Percentiles rank a stretch among this genome's conserved stretches.
phyloP scores from a whole-genome alignment of 305 asterid species.

The Lippia alba region DNA sequence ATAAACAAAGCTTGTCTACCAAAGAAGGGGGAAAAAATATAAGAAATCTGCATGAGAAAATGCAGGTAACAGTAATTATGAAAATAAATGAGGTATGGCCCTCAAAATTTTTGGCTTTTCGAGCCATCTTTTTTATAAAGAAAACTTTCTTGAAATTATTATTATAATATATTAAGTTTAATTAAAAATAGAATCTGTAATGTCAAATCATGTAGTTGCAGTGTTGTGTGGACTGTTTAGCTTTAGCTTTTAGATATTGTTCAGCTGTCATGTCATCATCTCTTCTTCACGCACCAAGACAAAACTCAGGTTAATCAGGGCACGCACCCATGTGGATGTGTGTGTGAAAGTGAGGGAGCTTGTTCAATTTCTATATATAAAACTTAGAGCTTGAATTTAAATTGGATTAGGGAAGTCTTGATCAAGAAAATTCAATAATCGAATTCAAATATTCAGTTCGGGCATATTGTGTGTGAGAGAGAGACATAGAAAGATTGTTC shows the following conservation, averaged over 20 bases:
- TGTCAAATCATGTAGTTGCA: slow-evolving; percentile 76
- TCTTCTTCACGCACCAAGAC: not conserved
- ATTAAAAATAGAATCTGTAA: slow-evolving; percentile 67
- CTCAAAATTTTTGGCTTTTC: slow-evolving; percentile 13
- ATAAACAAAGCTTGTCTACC: too few species aligned
- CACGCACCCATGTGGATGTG: not conserved
- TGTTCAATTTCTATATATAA: too few species aligned
- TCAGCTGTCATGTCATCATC: slow-evolving; percentile 37
- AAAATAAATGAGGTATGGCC: not conserved
- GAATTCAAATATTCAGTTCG: too few species aligned
- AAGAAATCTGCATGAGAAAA: slow-evolving; percentile 11
- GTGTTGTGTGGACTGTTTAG: slow-evolving; percentile 35
- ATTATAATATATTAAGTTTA: not conserved
- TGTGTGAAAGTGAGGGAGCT: not conserved
- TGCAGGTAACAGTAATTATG: not conserved
- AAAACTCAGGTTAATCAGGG: not conserved
- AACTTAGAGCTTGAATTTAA: too few species aligned
- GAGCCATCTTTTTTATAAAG: slow-evolving; percentile 23
- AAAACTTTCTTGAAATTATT: slow-evolving; percentile 14
- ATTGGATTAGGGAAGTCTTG: too few species aligned
- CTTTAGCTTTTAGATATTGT: slow-evolving; percentile 28
- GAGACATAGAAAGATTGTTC: too few species aligned
- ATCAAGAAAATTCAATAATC: too few species aligned
- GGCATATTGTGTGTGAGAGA: too few species aligned
- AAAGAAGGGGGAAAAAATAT: not conserved